These are phyloP conservation scores for Fusarium acutatum DNA, from an alignment of 2,329 filamentous ascomycete species.

Conservation along the genomic window DNA sequence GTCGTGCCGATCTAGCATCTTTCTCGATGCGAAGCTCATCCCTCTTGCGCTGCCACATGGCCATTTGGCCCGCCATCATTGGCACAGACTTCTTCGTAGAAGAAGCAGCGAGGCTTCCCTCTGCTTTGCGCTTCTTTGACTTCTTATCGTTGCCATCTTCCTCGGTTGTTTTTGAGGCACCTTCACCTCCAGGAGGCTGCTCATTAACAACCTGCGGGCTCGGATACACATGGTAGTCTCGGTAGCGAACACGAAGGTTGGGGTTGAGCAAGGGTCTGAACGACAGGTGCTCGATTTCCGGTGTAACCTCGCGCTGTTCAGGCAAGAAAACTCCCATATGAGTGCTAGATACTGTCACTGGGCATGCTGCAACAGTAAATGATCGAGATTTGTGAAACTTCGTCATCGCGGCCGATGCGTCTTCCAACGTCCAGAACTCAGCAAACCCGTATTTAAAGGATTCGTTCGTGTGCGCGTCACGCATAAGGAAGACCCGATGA, in stretches of 20 bases:
- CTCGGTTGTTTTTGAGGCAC: slow-evolving; percentile 33
- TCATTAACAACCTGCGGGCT: slow-evolving; percentile 69
- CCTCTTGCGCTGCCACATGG: slow-evolving; percentile 56
- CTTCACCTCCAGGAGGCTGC: slow-evolving; percentile 52
- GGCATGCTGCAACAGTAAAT: slow-evolving; percentile 80
- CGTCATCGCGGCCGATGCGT: slow-evolving; percentile 76
- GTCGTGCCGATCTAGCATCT: background rate
- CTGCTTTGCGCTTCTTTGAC: slow-evolving; percentile 64
- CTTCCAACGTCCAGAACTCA: slow-evolving; percentile 80
- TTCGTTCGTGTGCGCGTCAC: slow-evolving; percentile 74
- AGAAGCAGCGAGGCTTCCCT: slow-evolving; percentile 44
- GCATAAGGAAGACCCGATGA: slow-evolving; percentile 78
- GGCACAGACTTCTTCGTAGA: slow-evolving; percentile 50
- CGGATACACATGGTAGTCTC: slow-evolving; percentile 77
- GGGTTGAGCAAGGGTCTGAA: slow-evolving; percentile 77
- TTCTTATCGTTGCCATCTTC: slow-evolving; percentile 50
- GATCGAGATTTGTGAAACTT: slow-evolving; percentile 77
- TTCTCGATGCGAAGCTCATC: slow-evolving; percentile 49
- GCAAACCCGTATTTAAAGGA: slow-evolving; percentile 86
- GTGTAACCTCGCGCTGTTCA: slow-evolving; percentile 65
- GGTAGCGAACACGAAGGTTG: slow-evolving; percentile 75
- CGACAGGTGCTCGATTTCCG: slow-evolving; percentile 68
- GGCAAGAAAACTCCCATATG: slow-evolving; percentile 88
- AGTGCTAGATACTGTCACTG: slow-evolving; percentile 77
- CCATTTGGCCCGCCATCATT: slow-evolving; percentile 57